Conservation (phyloP, 2,329 filamentous ascomycete species). For the Aspergillus flavus region DNA sequence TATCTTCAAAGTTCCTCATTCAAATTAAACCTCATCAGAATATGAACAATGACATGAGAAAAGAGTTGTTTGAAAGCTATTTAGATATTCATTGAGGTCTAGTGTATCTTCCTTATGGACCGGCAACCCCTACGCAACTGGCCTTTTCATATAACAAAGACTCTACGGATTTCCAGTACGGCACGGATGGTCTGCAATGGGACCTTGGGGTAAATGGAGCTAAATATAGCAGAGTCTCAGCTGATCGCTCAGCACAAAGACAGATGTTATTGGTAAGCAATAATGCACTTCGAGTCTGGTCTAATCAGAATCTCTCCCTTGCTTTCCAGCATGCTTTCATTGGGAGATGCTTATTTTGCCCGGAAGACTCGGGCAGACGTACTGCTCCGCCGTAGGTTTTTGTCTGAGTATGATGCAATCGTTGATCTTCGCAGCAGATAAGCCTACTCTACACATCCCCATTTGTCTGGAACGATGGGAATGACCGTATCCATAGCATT, state of each 20-base stretch:
- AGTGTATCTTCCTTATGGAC: background rate
- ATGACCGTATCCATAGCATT: background rate
- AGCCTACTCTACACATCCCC: background rate
- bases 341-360: background rate
- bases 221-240: background rate
- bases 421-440: background rate
- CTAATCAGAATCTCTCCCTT: background rate
- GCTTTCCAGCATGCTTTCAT: background rate
- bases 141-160: background rate
- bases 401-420: background rate
- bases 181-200: background rate
- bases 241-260: background rate
- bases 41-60: background rate
- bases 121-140: background rate
- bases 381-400: background rate
- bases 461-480: background rate
- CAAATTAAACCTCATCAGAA: background rate
- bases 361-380: background rate
- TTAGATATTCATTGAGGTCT: background rate
- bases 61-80: background rate
- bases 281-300: background rate
- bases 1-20: background rate
- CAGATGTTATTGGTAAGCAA: background rate
- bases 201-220: background rate
- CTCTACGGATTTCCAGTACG: too few relatives aligned